Evolutionary conservation across 768 basidiomycete species (phyloP), one percentile per base, ranked within the genome.

Genomic region (Gloeostereum incarnatum): DNA sequence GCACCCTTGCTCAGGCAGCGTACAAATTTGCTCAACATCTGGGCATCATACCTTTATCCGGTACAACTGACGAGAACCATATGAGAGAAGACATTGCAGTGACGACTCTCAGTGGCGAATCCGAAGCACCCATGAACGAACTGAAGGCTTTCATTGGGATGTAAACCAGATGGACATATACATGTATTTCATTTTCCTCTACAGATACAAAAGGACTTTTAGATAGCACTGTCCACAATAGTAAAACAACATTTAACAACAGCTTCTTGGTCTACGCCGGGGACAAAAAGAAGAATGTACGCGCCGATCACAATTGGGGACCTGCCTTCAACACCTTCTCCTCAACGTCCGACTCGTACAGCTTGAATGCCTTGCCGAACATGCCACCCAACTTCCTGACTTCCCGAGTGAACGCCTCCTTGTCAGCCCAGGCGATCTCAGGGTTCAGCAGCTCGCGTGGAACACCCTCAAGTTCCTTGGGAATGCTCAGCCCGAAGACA

Each of bases 391-490:
- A 70, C 66, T 92, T 96, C 55, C 75, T 69, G 41, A 91, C 68
- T 66, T 97, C 91, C 44, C 81, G 71, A 58, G 80, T 74, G 68
- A 94, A 97, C 24, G 89, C 91, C 46, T 82, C 85, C 66, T 82
- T 84, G 58, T 89, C 80, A 13, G 75, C 44, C 94, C 94, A 98
- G 13, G 91, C 92, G 50, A 83, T 60, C 35, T 65, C 63, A 0
- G 94, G 94, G 66, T 96, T 85, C 46, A 98, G 78, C 45, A 99
- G 63, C 53, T 94, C 92, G 41, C 81, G 70, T 34, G 94, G 93
- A 26, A 98, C 89, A 48, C 88, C 87, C 49, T 84, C 79, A 49
- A 97, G 61, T 31, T 57, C 54, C 31, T 78, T 93, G 29, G 96
- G 94, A 58, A 97, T 78, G 47, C 77, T 68, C 45, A 98, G 74